Percentiles rank a stretch among this genome's conserved stretches.
Evolutionary conservation across 371 early-diverging fungal species (phyloP).

Genomic region (Dipsacomyces acuminosporus): DNA sequence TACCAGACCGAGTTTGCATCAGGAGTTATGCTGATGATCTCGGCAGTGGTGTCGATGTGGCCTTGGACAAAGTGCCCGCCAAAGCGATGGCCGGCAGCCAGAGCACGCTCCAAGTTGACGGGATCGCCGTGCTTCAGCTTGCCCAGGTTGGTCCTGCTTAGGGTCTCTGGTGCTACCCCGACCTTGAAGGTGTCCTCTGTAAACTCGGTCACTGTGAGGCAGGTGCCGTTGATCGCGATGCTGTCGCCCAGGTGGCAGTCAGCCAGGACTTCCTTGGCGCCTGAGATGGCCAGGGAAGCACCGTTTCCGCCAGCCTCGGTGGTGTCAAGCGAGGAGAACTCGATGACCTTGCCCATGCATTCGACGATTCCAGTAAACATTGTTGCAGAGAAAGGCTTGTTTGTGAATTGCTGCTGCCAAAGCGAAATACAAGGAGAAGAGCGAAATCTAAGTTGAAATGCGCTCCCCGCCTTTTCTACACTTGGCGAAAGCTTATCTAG

Average conservation of each 20-base stretch:
- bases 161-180: conserved; percentile 87
- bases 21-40: conserved; percentile 64
- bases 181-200: conserved; percentile 77
- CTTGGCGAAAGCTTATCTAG: too few relatives aligned
- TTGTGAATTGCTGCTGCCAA: not conserved
- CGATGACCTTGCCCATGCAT: conserved; percentile 70
- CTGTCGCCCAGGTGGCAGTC: conserved; percentile 94
- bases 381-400: not conserved
- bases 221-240: conserved; percentile 92
- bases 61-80: conserved; percentile 98
- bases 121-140: conserved; percentile 65
- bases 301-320: conserved; percentile 79
- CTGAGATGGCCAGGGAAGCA: conserved; percentile 74
- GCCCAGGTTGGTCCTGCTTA: conserved; percentile 87
- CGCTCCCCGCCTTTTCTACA: too few relatives aligned
- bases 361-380: conserved; percentile 99
- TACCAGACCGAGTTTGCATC: conserved; percentile 86
- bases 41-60: conserved; percentile 86
- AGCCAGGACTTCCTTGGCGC: conserved; percentile 62
- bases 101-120: conserved; percentile 93
- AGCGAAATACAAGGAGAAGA: too few relatives aligned
- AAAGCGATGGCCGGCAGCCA: conserved; percentile 78
- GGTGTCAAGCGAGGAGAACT: conserved; percentile 62
- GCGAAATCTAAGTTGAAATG: too few relatives aligned
- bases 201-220: conserved; percentile 94